phyloP scores from a whole-genome alignment of 805 yeast genomes.

The Sugiyamaella chiloensis region DNA sequence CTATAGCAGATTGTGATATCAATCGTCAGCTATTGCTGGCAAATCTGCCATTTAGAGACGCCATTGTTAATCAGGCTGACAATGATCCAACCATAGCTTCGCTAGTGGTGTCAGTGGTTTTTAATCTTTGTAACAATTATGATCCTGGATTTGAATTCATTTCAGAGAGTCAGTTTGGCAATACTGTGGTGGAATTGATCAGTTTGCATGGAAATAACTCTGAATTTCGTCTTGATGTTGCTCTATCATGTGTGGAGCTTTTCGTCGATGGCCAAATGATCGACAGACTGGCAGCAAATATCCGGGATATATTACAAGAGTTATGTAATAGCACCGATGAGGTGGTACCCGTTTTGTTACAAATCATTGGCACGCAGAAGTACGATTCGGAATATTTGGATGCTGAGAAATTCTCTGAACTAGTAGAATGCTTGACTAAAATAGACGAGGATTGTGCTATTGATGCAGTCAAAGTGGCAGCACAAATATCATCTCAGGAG shows the following conservation, averaged over 20 bases:
- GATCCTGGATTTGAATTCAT: no score
- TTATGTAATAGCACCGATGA: no score
- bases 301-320: no score
- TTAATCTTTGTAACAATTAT: slow-evolving; percentile 19
- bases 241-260: slow-evolving; percentile 2
- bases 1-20: slow-evolving; percentile 19
- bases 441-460: neutral
- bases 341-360: no score
- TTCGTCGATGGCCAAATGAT: no score
- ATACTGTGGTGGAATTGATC: neutral
- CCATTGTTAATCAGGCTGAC: neutral
- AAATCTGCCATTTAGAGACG: slow-evolving; percentile 6
- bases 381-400: slow-evolving; percentile 1
- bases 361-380: neutral
- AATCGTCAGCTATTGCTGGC: slow-evolving; percentile 1
- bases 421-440: slow-evolving; percentile 1
- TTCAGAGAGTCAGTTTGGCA: no score
- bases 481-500: slow-evolving; percentile 6
- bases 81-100: neutral
- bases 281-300: no score
- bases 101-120: slow-evolving; percentile 10
- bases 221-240: neutral
- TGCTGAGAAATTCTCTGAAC: neutral
- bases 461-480: neutral
- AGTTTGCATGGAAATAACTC: neutral